Evolutionary conservation across 805 yeast species (phyloP), one percentile per base, ranked within the genome.

Genomic region (Yarrowia sp.): DNA sequence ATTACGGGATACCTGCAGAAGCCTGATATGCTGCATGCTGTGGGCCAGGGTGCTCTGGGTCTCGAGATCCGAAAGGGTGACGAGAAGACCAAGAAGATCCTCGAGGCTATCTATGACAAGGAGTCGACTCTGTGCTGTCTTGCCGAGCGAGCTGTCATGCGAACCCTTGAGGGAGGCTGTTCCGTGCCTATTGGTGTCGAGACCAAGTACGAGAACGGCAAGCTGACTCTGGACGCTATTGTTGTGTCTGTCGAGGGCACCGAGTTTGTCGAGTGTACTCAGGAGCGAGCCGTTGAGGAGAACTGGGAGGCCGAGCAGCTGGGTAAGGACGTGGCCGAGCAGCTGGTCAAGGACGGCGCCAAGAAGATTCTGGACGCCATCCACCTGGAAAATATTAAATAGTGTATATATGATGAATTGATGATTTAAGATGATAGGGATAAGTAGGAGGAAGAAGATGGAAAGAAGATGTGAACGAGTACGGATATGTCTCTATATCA

Each of bases 41-140:
- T 95, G 55, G 99, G 99, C n/a, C 99, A 95, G 80, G 99, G 99
- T 71, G 98, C 98, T 0, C 79, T 95, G 53, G 99, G 98, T 19
- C 81, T 95, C 34, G 99, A 95, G 79, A 91, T 94, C 72, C 84
- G 96, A 73, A 83, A 83, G 69, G 84, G 83, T 69, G 97, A 95
- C 77, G 74, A 77, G 7, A 79, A 81, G 61, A 85, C 90, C 78
- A 80, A 80, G 72, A 77, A 82, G 67, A 81, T 93, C 19, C 84
- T 96, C 72, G 77, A 82, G 17, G 81, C 85, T 68, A 67, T 70
- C 12, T 85, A 94, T 70, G 88, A 87, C 72, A 88, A 92, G 76
- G 76, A 79, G 50, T 82, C 85, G 7, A 83, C 96, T 3, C 79
- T 87, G 69, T 84, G 96, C 72, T 93, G 98, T 77, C 77, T 86